Conservation (phyloP, 805 yeast genomes). For the Scheffersomyces ergatensis region DNA sequence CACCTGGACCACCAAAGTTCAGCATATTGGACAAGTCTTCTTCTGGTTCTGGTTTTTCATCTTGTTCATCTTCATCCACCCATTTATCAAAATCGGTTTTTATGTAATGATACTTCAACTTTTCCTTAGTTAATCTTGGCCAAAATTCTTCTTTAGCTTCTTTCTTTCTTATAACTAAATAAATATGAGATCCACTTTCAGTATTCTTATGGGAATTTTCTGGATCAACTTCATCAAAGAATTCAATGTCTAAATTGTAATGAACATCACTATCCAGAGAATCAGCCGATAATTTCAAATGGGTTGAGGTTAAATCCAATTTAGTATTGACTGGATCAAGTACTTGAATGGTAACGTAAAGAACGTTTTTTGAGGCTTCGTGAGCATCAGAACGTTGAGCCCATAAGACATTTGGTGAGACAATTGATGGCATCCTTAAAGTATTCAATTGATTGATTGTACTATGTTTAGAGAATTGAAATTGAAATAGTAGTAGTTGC, state of each 20-base stretch:
- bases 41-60: slow-evolving; percentile 55
- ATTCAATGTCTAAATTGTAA: slow-evolving; percentile 70
- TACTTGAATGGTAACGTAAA: slow-evolving; percentile 71
- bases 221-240: slow-evolving; percentile 71
- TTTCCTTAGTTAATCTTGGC: slow-evolving; percentile 93
- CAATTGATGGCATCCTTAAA: slow-evolving; percentile 14
- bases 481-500: too few species aligned
- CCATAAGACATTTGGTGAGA: slow-evolving; percentile 71
- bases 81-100: slow-evolving; percentile 96
- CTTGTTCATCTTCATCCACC: slow-evolving; percentile 99
- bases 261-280: slow-evolving; percentile 45
- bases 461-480: too few species aligned
- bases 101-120: slow-evolving; percentile 72
- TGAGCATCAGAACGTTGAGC: slow-evolving; percentile 90
- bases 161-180: slow-evolving; percentile 68
- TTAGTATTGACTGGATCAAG: slow-evolving; percentile 65
- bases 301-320: slow-evolving; percentile 56
- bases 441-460: slow-evolving; percentile 8
- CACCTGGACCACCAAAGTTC: slow-evolving; percentile 32
- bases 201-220: slow-evolving; percentile 59
- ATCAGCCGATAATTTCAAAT: slow-evolving; percentile 50
- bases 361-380: slow-evolving; percentile 69
- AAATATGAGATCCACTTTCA: slow-evolving; percentile 56
- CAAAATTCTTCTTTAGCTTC: slow-evolving; percentile 73
- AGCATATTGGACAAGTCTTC: slow-evolving; percentile 27